A percentile compares a stretch with the other conserved stretches of the same genome.
Conservation (phyloP, 352 stramenopile genomes). For the Halophytophthora polymorphica region DNA sequence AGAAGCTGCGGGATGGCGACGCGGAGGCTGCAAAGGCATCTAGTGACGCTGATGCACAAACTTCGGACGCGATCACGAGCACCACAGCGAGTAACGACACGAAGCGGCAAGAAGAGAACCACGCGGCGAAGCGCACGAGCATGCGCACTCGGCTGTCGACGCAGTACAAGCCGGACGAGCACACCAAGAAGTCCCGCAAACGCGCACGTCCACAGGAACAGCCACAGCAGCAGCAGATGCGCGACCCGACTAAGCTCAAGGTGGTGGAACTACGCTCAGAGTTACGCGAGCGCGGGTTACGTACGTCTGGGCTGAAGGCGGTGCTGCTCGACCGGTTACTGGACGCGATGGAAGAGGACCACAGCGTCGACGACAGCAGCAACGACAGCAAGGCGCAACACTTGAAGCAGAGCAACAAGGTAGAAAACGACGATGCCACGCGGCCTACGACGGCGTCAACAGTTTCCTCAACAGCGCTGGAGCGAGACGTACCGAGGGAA, state of each 20-base stretch:
- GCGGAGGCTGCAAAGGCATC: conserved; percentile 1
- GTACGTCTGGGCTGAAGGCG: conserved; percentile 49
- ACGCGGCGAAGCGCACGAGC: background rate
- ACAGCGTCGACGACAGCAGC: conserved; percentile 23
- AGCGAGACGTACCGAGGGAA: no score
- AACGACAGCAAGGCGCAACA: conserved; percentile 23
- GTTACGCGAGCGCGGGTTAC: conserved; percentile 58
- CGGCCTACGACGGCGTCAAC: no score
- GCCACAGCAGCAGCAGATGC: conserved; percentile 4
- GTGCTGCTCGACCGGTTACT: conserved; percentile 45
- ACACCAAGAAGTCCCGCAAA: conserved; percentile 33
- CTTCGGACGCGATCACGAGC: background rate
- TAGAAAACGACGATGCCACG: no score
- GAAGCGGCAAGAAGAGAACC: background rate
- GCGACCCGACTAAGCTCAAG: conserved; percentile 23
- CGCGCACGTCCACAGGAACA: conserved; percentile 24
- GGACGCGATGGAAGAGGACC: conserved; percentile 39
- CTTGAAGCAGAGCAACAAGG: no score
- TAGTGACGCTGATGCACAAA: background rate
- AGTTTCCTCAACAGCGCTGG: no score
- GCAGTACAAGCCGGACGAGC: background rate
- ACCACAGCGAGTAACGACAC: conserved; percentile 2
- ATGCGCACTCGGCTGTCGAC: conserved; percentile 1
- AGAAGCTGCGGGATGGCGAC: conserved; percentile 11
- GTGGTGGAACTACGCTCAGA: conserved; percentile 60